A percentile compares a stretch with the other conserved stretches of the same genome.
phyloP scores from a whole-genome alignment of 257 asterid genomes.

The Verbascum thapsus region DNA sequence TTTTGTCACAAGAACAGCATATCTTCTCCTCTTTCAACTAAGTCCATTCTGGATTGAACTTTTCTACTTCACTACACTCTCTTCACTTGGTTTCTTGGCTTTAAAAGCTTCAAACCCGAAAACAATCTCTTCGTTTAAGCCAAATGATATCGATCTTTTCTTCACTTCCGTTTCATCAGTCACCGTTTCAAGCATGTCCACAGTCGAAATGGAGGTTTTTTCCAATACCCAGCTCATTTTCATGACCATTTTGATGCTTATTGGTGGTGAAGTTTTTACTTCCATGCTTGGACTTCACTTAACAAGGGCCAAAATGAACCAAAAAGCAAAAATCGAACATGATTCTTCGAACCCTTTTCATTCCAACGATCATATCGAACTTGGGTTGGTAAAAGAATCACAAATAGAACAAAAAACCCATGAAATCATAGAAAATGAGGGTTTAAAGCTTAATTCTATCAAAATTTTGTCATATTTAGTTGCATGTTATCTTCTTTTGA shows the following conservation, averaged over 20 bases:
- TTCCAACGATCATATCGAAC: not conserved
- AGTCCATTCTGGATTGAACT: slow-evolving; percentile 43
- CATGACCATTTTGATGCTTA: slow-evolving; percentile 43
- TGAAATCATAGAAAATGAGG: not conserved
- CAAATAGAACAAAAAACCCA: not conserved
- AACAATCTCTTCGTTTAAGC: slow-evolving; percentile 2
- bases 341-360: slow-evolving; percentile 6
- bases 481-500: slow-evolving; percentile 31
- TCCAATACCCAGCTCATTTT: slow-evolving; percentile 48
- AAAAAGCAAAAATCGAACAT: not conserved
- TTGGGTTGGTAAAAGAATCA: not conserved
- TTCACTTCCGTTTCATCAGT: slow-evolving; percentile 49
- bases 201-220: slow-evolving; percentile 57
- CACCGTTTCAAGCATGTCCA: slow-evolving; percentile 54
- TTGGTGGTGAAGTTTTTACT: slow-evolving; percentile 52
- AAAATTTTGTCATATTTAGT: slow-evolving; percentile 32
- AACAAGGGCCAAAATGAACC: not conserved
- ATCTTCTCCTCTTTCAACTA: slow-evolving; percentile 25
- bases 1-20: too few species aligned
- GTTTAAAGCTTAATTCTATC: slow-evolving; percentile 17
- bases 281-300: slow-evolving; percentile 44
- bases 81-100: slow-evolving; percentile 39
- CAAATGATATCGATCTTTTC: slow-evolving; percentile 37
- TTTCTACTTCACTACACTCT: slow-evolving; percentile 37
- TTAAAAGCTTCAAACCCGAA: slow-evolving; percentile 34